These are phyloP conservation scores for Stachybotrys echinatus DNA, from an alignment of 2,329 filamentous ascomycete species.

Conservation along the genomic window DNA sequence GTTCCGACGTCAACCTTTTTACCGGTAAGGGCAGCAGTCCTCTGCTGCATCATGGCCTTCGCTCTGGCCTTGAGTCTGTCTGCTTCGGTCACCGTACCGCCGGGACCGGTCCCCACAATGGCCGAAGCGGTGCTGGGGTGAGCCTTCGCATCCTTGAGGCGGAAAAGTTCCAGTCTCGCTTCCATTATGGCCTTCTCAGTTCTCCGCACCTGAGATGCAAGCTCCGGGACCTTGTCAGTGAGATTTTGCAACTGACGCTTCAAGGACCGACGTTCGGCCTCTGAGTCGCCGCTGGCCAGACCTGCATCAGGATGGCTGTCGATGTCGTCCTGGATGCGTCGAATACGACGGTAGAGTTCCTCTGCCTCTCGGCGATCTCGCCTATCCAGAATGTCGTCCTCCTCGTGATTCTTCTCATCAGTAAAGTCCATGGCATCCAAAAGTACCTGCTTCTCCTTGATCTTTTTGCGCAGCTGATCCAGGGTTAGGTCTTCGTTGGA, in stretches of 20 bases:
- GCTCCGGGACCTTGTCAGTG: constrained; percentile 83
- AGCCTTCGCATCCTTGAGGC: constrained; percentile 86
- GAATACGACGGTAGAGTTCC: constrained; percentile 86
- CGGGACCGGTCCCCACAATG: constrained; percentile 89
- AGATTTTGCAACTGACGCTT: constrained; percentile 85
- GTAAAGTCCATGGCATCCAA: constrained; percentile 95
- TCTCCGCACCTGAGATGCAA: constrained; percentile 86
- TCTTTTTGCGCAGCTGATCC: constrained; percentile 87
- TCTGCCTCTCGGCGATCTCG: constrained; percentile 89
- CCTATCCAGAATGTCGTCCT: constrained; percentile 87
- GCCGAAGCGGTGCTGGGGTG: constrained; percentile 74
- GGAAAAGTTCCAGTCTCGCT: constrained; percentile 85
- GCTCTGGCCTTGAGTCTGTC: constrained; percentile 92
- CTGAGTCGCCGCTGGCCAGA: constrained; percentile 68
- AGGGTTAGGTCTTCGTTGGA: constrained; percentile 77
- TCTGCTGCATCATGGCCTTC: constrained; percentile 98
- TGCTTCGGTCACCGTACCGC: constrained; percentile 83
- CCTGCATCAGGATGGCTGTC: constrained; percentile 78
- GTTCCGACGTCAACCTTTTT: constrained; percentile 65
- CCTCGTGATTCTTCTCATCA: constrained; percentile 82
- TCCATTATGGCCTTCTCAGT: constrained; percentile 92
- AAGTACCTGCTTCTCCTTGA: constrained; percentile 89
- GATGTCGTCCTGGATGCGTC: constrained; percentile 90
- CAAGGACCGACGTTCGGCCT: constrained; percentile 78
- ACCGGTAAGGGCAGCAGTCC: constrained; percentile 86